Evolutionary conservation across 305 asterid species (phyloP), one percentile per base, ranked within the genome.

Genomic region (Fraxinus dipetala): DNA sequence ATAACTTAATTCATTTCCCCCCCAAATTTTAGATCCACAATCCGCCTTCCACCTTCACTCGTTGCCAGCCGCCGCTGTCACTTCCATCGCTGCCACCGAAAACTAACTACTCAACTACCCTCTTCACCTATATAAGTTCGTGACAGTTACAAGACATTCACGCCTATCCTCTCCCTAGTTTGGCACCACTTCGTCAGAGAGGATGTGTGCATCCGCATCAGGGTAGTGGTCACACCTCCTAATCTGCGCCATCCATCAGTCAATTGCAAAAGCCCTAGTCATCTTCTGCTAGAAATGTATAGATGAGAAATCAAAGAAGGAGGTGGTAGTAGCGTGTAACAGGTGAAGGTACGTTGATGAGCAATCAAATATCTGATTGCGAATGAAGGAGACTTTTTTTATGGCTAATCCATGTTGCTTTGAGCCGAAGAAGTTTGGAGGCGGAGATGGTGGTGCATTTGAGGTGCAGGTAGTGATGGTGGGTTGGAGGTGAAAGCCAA

Each of bases 381-480:
- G 1, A 6, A 35, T 4, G 38, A 34, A 34, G 9, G 40, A 6
- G 40, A 35, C 6, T 35, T 31, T 34, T 34, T 5, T 92, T n/a
- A 95, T 92, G 43, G 97, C 95, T 38, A 94, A 90, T 87, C 97
- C 95, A 0, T 86, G 95, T 86, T 90, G 95, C 0, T 91, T 92
- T 51, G 95, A 93, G 92, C 95, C 92, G 14, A 93, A 93, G 91
- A 93, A 93, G 89, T 93, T 93, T 16, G 97, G 97, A 38, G 97
- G 95, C 6, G 8, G 40, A 35, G 10, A 35, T 6, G 10, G 40
- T 6, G 9, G 1, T 35, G 10, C 40, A 35, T 6, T 35, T 35
- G 2, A 5, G 8, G 40, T 35, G 10, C 34, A 31, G 34, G 40
- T 35, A 7, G 7, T 34, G 9, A 5, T 6, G 10, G 10, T 1